Base-by-base conservation (phyloP, 2,329 filamentous ascomycete species). In the Aspergillus neotritici region DNA sequence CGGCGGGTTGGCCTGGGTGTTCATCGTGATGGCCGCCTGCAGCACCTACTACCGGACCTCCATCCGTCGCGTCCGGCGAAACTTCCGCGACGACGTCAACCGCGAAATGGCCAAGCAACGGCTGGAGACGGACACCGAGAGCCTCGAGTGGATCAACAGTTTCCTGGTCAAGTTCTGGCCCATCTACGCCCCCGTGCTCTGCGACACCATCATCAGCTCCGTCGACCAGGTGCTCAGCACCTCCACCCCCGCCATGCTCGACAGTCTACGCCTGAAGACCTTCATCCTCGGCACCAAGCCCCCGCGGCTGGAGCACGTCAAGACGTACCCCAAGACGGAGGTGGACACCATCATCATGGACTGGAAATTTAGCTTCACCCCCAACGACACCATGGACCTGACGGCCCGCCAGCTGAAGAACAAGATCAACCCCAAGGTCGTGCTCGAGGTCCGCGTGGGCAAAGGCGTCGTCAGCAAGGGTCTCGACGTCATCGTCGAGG, bases 121-220 rank as follows among this genome's bases (percentile, higher is more conserved):
- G 58, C 74, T 98, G 41, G 93, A 97, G 56, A 93, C 83, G 7
- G 93, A 98, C 56, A 82, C 82, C 17, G 93, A 98, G 69, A 93
- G 86, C 44, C 74, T 98, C 37, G 93, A 98, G 67, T 98, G 93
- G 93, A 97, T 98, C 67, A 98, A 98, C 75, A 94, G 88, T 56
- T 98, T 98, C 71, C 66, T 98, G 57, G 82, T 94, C 70, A 98
- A 98, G 66, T 98, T 98, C 72, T 98, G 93, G 93, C 93, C 93
- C 49, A 98, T 98, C 60, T 97, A 95, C 64, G 88, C 93, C 43
- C 93, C 93, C 1, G 87, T 97, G 8, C 79, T 98, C 10, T 91
- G 89, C 48, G 82, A 93, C 55, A 94, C 88, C 15, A 86, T 98
- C 57, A 86, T 97, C 68, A 88, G 83, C 64, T 89, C 90, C 0